Base-by-base conservation (phyloP, 1,139 yeast species). In the Pichiaceae sp. region DNA sequence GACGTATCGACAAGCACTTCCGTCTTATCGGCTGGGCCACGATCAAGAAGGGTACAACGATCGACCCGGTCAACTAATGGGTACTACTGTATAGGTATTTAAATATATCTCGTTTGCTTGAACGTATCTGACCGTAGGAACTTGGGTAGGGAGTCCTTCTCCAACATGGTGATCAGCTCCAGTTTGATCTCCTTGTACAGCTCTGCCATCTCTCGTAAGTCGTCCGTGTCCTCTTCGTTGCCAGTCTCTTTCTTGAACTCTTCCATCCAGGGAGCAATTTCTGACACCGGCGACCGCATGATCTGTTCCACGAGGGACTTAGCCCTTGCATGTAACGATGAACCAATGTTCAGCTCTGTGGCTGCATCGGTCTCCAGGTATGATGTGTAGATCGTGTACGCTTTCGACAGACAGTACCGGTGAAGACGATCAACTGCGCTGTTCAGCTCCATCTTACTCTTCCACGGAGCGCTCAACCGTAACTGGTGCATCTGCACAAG, bases 21-120 rank as follows among this genome's bases (percentile, higher is more conserved):
- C 93, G 99, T 74, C 75, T 93, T 63, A 93, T 93, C 68, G 99
- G 99, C 54, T 93, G 99, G 99, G 99, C 98, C 51, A 86, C 96
- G 39, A 91, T 93, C 60, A 85, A 86, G 68, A 87, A 86, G 67
- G 98, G 98, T 66, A 79, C 87, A 44, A 79, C 86, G 41, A 72
- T 83, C 60, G 91, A 82, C 58, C 91, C 93, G 49, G 56, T 66
- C 42, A 64, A 63, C 47, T 64, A 56, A 53, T 29, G 16, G 11
- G 24, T 21, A 7, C 7, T 21, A 21, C 11, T n/a, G 16, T 12
- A 8, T 7, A 8, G 5, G 7, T 11, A 29, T 29, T 6, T 29
- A 29, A 4, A 11, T 16, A 29, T 29, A 11, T 29, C 14, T 25
- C 8, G 16, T 14, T 12, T 8, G 62, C 29, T 46, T 51, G 38